Evolutionary conservation across 176 grass and related monocot genomes (phyloP).

Genomic region (Urochloa ruziziensis): DNA sequence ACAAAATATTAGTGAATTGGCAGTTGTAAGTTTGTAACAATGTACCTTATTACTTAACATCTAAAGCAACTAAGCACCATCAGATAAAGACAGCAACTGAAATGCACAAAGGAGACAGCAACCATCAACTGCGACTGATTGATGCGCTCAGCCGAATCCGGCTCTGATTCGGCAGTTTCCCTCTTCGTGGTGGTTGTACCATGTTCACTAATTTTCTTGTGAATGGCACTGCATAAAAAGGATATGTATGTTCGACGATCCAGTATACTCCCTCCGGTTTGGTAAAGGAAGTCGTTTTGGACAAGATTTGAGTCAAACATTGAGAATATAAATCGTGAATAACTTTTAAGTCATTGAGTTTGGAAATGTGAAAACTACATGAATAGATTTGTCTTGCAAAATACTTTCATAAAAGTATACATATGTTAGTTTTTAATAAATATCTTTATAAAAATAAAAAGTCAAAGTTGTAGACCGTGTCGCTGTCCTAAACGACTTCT

Average conservation of each 20-base stretch:
- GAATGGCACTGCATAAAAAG: constrained; percentile 7
- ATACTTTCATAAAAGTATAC: too few species aligned
- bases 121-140: neutral
- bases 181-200: neutral
- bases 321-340: too few species aligned
- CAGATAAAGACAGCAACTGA: neutral
- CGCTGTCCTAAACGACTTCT: too few species aligned
- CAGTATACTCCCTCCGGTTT: too few species aligned
- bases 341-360: too few species aligned
- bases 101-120: neutral
- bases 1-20: neutral
- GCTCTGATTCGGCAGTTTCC: neutral
- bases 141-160: neutral
- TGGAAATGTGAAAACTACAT: too few species aligned
- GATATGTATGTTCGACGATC: neutral
- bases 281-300: too few species aligned
- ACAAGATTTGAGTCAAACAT: too few species aligned
- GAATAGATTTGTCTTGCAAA: too few species aligned
- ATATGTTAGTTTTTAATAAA: too few species aligned
- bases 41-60: neutral
- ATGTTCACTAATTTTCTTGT: neutral
- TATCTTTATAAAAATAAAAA: too few species aligned
- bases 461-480: too few species aligned
- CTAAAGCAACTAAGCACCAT: neutral
- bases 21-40: neutral